phyloP scores from a whole-genome alignment of 2,329 filamentous ascomycete species.

The Botrytis squamosa region DNA sequence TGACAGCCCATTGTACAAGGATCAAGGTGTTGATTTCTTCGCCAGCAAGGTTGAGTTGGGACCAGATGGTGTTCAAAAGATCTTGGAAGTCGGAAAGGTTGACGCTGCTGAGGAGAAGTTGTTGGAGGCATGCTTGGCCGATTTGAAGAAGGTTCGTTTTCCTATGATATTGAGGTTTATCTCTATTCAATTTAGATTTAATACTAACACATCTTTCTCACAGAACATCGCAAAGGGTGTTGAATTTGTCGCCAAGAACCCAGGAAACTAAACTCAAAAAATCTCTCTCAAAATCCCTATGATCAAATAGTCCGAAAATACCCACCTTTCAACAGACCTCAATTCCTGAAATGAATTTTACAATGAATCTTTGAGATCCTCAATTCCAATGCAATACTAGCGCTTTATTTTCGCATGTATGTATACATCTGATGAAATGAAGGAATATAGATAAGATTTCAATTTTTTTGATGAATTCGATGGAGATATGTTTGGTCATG shows the following conservation, averaged over 20 bases:
- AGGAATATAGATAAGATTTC: conserved; percentile 11
- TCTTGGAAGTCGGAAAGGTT: conserved; percentile 81
- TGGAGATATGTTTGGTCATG: not conserved
- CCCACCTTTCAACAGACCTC: not conserved
- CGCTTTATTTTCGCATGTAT: conserved; percentile 5
- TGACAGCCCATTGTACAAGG: conserved; percentile 96
- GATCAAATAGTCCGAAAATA: conserved; percentile 4
- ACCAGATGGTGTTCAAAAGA: conserved; percentile 93
- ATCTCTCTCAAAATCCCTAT: not conserved
- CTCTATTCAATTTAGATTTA: conserved; percentile 75
- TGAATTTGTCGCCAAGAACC: conserved; percentile 58
- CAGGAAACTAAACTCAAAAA: conserved; percentile 25
- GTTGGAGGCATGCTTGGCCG: conserved; percentile 77
- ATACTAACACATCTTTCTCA: conserved; percentile 91
- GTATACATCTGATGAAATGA: conserved; percentile 4
- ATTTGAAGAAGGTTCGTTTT: conserved; percentile 64
- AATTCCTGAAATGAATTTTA: not conserved
- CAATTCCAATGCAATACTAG: not conserved
- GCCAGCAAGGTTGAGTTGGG: conserved; percentile 93
- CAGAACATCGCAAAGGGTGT: conserved; percentile 94
- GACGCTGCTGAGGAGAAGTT: conserved; percentile 86
- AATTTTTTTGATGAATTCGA: not conserved
- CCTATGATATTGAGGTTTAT: not conserved
- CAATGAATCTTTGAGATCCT: not conserved
- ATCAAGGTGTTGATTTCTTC: conserved; percentile 97